A percentile compares a stretch with the other conserved stretches of the same genome.
phyloP scores from a whole-genome alignment of 345 rosid genomes.

The Balakata baccata region DNA sequence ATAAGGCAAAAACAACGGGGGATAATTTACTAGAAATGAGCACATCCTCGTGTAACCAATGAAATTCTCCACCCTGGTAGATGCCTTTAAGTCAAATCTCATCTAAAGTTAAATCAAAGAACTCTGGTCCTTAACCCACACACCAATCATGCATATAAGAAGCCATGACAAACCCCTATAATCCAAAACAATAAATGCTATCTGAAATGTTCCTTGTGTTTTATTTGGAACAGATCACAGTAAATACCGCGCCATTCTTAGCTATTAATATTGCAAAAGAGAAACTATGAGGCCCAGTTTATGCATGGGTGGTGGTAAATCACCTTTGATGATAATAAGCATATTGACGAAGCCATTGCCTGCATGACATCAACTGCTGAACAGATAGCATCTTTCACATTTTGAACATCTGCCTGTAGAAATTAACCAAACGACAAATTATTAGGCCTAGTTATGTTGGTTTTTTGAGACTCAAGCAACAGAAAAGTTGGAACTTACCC shows the following conservation, averaged over 20 bases:
- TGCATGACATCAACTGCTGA: conserved; percentile 92
- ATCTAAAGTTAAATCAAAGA: neutral
- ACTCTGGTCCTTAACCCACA: neutral
- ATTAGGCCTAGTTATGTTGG: conserved; percentile 6
- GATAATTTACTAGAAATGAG: neutral
- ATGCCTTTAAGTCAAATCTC: neutral
- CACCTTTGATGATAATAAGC: conserved; percentile 66
- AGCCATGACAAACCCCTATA: neutral
- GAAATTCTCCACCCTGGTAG: neutral
- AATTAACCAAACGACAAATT: conserved; percentile 5
- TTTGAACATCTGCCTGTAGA: conserved; percentile 71
- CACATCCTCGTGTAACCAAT: neutral
- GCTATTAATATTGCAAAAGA: neutral
- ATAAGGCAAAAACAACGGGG: neutral
- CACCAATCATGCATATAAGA: neutral
- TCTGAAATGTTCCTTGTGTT: neutral
- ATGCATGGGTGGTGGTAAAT: neutral
- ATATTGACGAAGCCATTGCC: conserved; percentile 77
- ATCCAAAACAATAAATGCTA: neutral
- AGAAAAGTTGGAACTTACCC: conserved; percentile 37
- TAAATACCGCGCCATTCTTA: neutral
- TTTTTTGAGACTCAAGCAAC: neutral
- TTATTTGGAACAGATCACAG: neutral
- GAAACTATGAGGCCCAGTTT: neutral
- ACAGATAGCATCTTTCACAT: conserved; percentile 67